A percentile compares a stretch with the other conserved stretches of the same genome.
Conservation (phyloP, 1,284 basidiomycete species). For the Sporisorium scitamineum region DNA sequence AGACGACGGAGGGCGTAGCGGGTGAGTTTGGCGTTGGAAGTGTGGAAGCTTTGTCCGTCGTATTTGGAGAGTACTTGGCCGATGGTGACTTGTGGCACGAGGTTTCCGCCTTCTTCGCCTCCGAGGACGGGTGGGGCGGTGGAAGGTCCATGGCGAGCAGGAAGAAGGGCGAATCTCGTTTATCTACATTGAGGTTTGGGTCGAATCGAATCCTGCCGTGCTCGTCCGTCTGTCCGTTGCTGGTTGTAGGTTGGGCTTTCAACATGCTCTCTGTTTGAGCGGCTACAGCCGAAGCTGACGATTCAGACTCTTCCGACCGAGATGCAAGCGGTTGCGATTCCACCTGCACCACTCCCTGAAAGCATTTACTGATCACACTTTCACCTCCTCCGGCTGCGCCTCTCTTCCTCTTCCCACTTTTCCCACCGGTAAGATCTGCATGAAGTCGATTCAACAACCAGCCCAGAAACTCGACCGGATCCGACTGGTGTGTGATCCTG, state of each 20-base stretch:
- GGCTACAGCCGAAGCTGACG: background rate
- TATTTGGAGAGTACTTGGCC: constrained; percentile 94
- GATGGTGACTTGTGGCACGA: constrained; percentile 96
- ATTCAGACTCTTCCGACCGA: constrained; percentile 9
- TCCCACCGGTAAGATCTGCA: constrained; percentile 77
- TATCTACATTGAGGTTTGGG: constrained; percentile 77
- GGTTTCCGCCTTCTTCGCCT: constrained; percentile 85
- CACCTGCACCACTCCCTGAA: constrained; percentile 91
- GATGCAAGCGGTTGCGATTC: constrained; percentile 78
- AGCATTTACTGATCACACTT: constrained; percentile 85
- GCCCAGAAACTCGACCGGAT: constrained; percentile 94
- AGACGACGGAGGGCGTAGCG: constrained; percentile 88
- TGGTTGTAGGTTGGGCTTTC: background rate
- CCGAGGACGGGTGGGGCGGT: constrained; percentile 91
- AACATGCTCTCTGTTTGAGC: constrained; percentile 16
- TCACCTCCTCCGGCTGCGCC: constrained; percentile 5
- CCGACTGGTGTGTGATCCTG: constrained; percentile 89
- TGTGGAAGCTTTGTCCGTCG: constrained; percentile 75
- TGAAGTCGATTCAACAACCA: constrained; percentile 96
- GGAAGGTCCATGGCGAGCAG: constrained; percentile 96
- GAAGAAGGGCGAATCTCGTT: constrained; percentile 88
- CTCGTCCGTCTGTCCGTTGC: constrained; percentile 58
- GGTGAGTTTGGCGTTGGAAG: constrained; percentile 69
- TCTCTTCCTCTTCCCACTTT: constrained; percentile 73
- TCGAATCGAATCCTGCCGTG: constrained; percentile 59